Evolutionary conservation across 192 early-diverging fungal genomes (phyloP).

Genomic region (Podila verticillata): DNA sequence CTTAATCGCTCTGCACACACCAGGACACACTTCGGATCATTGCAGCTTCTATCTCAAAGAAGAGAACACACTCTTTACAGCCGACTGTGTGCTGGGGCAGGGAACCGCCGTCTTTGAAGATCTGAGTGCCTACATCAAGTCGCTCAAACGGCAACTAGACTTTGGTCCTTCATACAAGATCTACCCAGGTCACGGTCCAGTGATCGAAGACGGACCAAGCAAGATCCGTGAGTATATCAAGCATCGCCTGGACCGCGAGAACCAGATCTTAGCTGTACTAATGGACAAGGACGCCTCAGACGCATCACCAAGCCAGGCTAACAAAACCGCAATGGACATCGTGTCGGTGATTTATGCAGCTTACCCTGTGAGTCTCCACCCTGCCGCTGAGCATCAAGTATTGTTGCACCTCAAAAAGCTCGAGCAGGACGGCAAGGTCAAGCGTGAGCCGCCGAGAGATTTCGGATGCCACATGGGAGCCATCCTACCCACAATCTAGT

Average conservation of each 20-base stretch:
- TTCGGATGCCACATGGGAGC: constrained; percentile 21
- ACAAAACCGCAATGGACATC: constrained; percentile 59
- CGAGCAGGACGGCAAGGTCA: constrained; percentile 56
- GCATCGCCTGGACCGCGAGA: constrained; percentile 81
- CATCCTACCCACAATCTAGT: constrained; percentile 9
- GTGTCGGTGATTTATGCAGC: constrained; percentile 62
- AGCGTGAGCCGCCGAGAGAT: constrained; percentile 11
- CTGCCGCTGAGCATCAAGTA: constrained; percentile 60
- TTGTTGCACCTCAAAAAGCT: constrained; percentile 67
- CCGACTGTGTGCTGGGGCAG: constrained; percentile 86
- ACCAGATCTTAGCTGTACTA: constrained; percentile 71
- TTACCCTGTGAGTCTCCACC: constrained; percentile 61
- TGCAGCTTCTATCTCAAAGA: constrained; percentile 73
- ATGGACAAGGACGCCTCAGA: not conserved
- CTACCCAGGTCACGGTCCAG: constrained; percentile 82
- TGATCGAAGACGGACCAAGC: constrained; percentile 68
- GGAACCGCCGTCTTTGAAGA: constrained; percentile 85
- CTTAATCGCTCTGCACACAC: constrained; percentile 74
- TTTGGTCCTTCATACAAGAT: constrained; percentile 13
- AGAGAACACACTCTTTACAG: constrained; percentile 76
- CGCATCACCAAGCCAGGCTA: not conserved
- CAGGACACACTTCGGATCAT: constrained; percentile 88
- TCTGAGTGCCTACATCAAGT: constrained; percentile 73
- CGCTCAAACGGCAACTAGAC: constrained; percentile 61
- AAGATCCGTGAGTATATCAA: constrained; percentile 80